A percentile compares a stretch with the other conserved stretches of the same genome.
Conservation (phyloP, 768 basidiomycete genomes). For the Naganishia antarctica region DNA sequence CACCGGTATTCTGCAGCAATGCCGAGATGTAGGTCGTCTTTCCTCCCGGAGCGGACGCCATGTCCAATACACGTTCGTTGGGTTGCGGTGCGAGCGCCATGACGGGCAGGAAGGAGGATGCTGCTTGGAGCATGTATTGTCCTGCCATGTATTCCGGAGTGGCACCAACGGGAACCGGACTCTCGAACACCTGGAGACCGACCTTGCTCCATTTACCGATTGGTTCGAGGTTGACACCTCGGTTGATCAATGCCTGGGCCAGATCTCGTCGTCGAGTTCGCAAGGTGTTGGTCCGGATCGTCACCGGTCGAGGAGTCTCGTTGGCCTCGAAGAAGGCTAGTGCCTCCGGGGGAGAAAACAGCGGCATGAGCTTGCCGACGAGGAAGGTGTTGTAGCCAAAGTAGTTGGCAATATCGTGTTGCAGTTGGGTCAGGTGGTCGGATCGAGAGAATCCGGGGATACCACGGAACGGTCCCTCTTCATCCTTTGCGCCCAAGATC, state of each 20-base stretch:
- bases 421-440: conserved; percentile 81
- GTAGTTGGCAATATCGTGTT: conserved; percentile 85
- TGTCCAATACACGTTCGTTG: conserved; percentile 88
- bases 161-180: conserved; percentile 91
- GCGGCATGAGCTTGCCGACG: conserved; percentile 84
- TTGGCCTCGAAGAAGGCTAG: conserved; percentile 98
- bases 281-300: conserved; percentile 94
- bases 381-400: conserved; percentile 97
- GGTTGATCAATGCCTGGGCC: conserved; percentile 85
- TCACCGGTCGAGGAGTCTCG: conserved; percentile 90
- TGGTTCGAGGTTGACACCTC: conserved; percentile 94
- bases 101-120: conserved; percentile 98
- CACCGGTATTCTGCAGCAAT: conserved; percentile 93
- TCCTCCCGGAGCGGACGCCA: conserved; percentile 97
- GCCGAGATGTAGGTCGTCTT: conserved; percentile 98
- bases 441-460: conserved; percentile 59
- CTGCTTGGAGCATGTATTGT: conserved; percentile 99
- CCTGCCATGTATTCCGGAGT: conserved; percentile 98
- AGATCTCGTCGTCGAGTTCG: conserved; percentile 88
- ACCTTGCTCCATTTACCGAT: conserved; percentile 99
- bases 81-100: conserved; percentile 90
- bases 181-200: conserved; percentile 97
- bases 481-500: conserved; percentile 41
- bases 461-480: conserved; percentile 39
- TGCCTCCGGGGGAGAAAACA: conserved; percentile 91